A percentile compares a stretch with the other conserved stretches of the same genome.
Evolutionary conservation across 352 stramenopile species (phyloP).

Genomic region (Elongisporangium senticosum): DNA sequence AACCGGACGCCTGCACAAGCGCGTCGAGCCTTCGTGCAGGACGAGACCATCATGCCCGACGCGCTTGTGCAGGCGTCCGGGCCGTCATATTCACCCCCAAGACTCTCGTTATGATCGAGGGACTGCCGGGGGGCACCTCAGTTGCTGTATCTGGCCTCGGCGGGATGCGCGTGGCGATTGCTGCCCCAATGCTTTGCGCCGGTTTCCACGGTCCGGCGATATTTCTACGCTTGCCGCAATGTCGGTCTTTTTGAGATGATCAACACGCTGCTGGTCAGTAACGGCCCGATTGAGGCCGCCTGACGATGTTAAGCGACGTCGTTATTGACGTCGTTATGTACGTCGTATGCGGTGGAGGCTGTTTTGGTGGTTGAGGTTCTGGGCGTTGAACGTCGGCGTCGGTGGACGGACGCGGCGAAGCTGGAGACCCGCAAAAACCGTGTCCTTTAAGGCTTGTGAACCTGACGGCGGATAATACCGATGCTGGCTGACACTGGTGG

Average conservation of each 20-base stretch:
- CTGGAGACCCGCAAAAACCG: conserved; percentile 5
- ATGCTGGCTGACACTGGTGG: conserved; percentile 5
- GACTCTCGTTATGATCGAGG: conserved; percentile 5
- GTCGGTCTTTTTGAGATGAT: conserved; percentile 6
- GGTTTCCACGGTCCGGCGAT: conserved; percentile 4
- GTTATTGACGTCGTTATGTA: conserved; percentile 6
- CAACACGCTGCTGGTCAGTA: conserved; percentile 5
- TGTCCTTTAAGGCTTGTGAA: conserved; percentile 6
- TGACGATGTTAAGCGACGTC: conserved; percentile 5
- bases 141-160: conserved; percentile 5
- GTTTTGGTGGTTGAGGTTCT: conserved; percentile 5
- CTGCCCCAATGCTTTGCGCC: conserved; percentile 4
- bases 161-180: conserved; percentile 4
- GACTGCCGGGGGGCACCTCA: conserved; percentile 4
- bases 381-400: conserved; percentile 4
- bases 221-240: conserved; percentile 5
- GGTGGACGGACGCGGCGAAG: conserved; percentile 4
- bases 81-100: conserved; percentile 5
- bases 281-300: conserved; percentile 4
- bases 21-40: conserved; percentile 2
- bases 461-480: conserved; percentile 5
- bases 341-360: conserved; percentile 4
- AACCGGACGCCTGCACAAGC: no score
- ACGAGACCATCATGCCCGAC: conserved; percentile 4
- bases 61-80: conserved; percentile 4